These are phyloP conservation scores for Vitellaria paradoxa DNA, from an alignment of 179 eudicot species.

Conservation along the genomic window DNA sequence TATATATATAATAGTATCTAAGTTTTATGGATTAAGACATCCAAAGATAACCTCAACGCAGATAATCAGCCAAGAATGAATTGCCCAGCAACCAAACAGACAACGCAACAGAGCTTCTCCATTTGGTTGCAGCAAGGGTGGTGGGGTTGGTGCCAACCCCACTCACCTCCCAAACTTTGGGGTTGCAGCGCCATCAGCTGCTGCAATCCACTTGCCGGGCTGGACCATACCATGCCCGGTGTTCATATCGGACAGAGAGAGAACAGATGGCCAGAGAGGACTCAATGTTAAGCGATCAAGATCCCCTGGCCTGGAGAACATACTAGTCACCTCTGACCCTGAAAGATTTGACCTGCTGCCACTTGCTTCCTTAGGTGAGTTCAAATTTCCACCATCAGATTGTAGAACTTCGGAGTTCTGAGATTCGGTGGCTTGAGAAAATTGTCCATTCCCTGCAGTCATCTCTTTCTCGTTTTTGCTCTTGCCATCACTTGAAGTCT, in stretches of 20 bases:
- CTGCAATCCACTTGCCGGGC: slow-evolving; percentile 33
- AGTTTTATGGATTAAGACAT: no score
- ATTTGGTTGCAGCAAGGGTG: slow-evolving; percentile 16
- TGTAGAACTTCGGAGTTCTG: slow-evolving; percentile 43
- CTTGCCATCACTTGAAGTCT: slow-evolving; percentile 13
- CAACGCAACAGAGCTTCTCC: background rate
- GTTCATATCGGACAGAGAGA: slow-evolving; percentile 21
- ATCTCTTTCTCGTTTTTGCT: slow-evolving; percentile 9
- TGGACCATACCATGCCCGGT: slow-evolving; percentile 28
- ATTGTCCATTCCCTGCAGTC: background rate
- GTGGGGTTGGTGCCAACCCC: slow-evolving; percentile 8
- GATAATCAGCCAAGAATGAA: slow-evolving; percentile 40
- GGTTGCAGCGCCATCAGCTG: slow-evolving; percentile 34
- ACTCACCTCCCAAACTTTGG: slow-evolving; percentile 22
- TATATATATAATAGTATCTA: no score
- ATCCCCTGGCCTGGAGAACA: slow-evolving; percentile 27
- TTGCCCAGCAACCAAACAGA: slow-evolving; percentile 35
- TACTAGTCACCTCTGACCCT: slow-evolving; percentile 42
- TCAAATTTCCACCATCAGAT: slow-evolving; percentile 25
- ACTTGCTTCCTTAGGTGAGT: slow-evolving; percentile 25
- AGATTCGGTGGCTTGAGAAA: slow-evolving; percentile 29
- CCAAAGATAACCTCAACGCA: no score
- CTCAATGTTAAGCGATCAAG: slow-evolving; percentile 17
- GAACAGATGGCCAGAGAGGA: slow-evolving; percentile 16
- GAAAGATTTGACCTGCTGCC: slow-evolving; percentile 19